Evolutionary conservation across 1,284 basidiomycete species (phyloP).

Genomic region (Trametes pubescens): DNA sequence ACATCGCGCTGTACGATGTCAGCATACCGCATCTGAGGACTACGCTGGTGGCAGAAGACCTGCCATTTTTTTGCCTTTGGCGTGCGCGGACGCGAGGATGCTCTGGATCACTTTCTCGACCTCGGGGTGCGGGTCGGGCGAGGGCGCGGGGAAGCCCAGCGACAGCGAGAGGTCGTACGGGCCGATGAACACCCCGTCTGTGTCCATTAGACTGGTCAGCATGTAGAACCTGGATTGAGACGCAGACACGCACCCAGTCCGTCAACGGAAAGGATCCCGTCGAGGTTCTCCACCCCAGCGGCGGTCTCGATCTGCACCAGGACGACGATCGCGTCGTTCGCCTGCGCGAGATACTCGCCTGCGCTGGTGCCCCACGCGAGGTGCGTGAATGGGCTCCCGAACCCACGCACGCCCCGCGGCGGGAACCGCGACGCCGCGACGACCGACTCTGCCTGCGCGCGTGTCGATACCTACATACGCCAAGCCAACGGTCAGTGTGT

Average conservation of each 20-base stretch:
- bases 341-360: slow-evolving; percentile 60
- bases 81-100: slow-evolving; percentile 61
- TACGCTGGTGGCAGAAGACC: background rate
- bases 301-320: slow-evolving; percentile 75
- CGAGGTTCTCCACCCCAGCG: slow-evolving; percentile 66
- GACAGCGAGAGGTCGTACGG: slow-evolving; percentile 73
- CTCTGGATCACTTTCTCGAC: slow-evolving; percentile 69
- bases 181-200: slow-evolving; percentile 66
- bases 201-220: background rate
- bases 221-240: background rate
- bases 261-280: slow-evolving; percentile 67
- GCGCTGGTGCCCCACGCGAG: slow-evolving; percentile 54
- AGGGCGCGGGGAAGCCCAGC: slow-evolving; percentile 64
- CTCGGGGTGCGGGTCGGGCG: slow-evolving; percentile 67
- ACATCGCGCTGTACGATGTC: slow-evolving; percentile 34
- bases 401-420: slow-evolving; percentile 64
- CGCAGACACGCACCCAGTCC: slow-evolving; percentile 59
- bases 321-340: slow-evolving; percentile 65
- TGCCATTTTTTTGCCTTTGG: slow-evolving; percentile 76
- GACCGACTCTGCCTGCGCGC: slow-evolving; percentile 62
- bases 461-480: slow-evolving; percentile 57
- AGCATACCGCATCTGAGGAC: background rate
- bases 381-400: slow-evolving; percentile 68
- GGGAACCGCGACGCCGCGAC: slow-evolving; percentile 65
- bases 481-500: too few relatives aligned